Conservation (phyloP, 2,329 filamentous ascomycete species). For the Trichophaea hybrida region DNA sequence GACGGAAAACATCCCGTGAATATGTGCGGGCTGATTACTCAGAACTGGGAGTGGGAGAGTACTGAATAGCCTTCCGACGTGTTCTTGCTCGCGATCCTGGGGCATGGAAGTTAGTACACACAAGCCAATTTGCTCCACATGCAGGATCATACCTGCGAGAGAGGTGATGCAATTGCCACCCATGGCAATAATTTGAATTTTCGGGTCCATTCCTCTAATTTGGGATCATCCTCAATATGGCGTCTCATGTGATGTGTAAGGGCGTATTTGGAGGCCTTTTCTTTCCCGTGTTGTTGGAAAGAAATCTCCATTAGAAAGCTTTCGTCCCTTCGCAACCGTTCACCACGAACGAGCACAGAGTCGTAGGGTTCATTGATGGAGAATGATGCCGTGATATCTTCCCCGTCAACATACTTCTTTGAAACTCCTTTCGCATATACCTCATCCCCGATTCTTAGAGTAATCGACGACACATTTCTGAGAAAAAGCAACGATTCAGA, state of each 20-base stretch:
- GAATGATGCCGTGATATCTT: background rate
- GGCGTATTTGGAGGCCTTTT: constrained; percentile 8
- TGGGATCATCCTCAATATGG: constrained; percentile 15
- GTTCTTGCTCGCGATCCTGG: background rate
- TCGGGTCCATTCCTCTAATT: constrained; percentile 27
- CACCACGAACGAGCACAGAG: background rate
- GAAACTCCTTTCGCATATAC: constrained; percentile 10
- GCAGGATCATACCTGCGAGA: constrained; percentile 9
- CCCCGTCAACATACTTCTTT: background rate
- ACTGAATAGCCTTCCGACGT: constrained; percentile 28
- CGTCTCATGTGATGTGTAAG: constrained; percentile 28
- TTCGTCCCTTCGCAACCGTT: no score
- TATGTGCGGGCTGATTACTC: constrained; percentile 30
- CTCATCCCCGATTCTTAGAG: constrained; percentile 12
- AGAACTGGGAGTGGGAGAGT: constrained; percentile 29
- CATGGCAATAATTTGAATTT: constrained; percentile 28
- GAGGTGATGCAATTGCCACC: constrained; percentile 29
- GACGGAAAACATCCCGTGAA: constrained; percentile 30
- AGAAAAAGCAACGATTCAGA: constrained; percentile 29
- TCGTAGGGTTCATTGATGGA: background rate
- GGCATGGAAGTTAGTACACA: no score
- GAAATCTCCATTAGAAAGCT: background rate
- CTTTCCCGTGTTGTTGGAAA: background rate
- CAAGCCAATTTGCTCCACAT: no score
- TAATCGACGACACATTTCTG: constrained; percentile 24